Evolutionary conservation across 768 basidiomycete species (phyloP).

Genomic region (Tulasnella sp.): DNA sequence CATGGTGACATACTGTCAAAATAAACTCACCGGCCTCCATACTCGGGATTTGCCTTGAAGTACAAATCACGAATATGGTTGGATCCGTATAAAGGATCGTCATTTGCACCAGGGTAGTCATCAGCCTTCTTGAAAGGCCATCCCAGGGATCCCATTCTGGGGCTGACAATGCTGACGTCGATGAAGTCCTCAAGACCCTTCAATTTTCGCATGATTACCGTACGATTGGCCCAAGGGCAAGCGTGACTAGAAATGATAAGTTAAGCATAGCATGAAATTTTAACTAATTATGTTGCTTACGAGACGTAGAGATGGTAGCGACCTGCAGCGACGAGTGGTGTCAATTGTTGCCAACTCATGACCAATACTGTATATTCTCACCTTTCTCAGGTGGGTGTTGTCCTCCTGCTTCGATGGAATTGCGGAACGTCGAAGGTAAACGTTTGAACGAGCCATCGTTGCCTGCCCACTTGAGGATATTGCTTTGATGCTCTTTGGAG

Average conservation of each 20-base stretch:
- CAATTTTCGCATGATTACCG: conserved; percentile 77
- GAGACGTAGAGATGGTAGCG: conserved; percentile 18
- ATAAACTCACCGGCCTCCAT: conserved; percentile 46
- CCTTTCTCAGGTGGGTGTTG: conserved; percentile 34
- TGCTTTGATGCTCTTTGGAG: conserved; percentile 5
- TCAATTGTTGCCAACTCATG: neutral
- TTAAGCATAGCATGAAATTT: neutral
- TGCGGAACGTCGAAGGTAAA: conserved; percentile 29
- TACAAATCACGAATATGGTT: conserved; percentile 79
- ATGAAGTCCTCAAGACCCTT: conserved; percentile 84
- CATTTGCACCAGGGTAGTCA: conserved; percentile 55
- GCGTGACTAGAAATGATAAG: conserved; percentile 20
- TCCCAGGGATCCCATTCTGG: conserved; percentile 68
- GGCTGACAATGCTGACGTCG: conserved; percentile 63
- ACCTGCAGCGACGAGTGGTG: neutral
- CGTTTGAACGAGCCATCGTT: conserved; percentile 31
- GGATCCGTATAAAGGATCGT: conserved; percentile 57
- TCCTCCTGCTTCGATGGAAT: conserved; percentile 27
- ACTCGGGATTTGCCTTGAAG: conserved; percentile 56
- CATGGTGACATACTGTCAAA: neutral
- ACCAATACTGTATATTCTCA: neutral
- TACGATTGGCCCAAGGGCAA: conserved; percentile 92
- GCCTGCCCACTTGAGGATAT: conserved; percentile 27
- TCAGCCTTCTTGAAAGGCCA: conserved; percentile 65
- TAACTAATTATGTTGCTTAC: neutral